Base-by-base conservation (phyloP, 2,329 filamentous ascomycete species). In the Allantophomopsis cytisporea region DNA sequence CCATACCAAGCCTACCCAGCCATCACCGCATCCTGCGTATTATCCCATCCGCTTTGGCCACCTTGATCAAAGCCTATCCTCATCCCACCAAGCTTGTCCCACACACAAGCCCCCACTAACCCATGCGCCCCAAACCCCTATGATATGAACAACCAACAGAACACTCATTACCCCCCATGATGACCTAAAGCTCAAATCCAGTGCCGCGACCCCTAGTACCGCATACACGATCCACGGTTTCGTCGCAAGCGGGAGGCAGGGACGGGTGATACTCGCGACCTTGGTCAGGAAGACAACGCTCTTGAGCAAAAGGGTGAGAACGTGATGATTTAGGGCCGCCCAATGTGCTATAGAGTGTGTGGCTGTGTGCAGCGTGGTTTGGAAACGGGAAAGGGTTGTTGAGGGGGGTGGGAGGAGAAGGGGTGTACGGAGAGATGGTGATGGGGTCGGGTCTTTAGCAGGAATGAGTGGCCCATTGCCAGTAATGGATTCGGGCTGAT, bases 231-330 rank as follows among this genome's bases (percentile, higher is more conserved):
- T 60, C 56, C 71, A 71, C 6, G 74, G 63, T 35, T 71, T 78
- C n/a, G 74, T 67, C 34, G 76, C 75, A 41, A 78, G 77, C 0
- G 86, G 86, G 54, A 75, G 76, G 56, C 87, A 94, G 1, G 80
- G 72, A 36, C 70, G 66, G 2, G 71, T 67, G 8, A 91, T 59
- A 0, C 75, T 74, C 11, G 69, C 60, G 7, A 87, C 60, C 57
- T 94, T 94, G 37, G 70, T 47, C 5, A 80, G 55, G 49, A 94
- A 88, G 1, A 88, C 49, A 1, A 58, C 49, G 2, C 84, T 58
- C 36, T 79, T 78, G 15, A 71, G 46, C 5, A 62, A 39, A 37
- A 58, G 55, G 56, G 58, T 51, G 45, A 58, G 47, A 5, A 51
- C 50, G 16, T 52, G 54, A 6, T 46, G 48, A 45, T 61, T 56